Base-by-base conservation (phyloP, 495 filamentous ascomycete species). In the Aspergillus ostianus region DNA sequence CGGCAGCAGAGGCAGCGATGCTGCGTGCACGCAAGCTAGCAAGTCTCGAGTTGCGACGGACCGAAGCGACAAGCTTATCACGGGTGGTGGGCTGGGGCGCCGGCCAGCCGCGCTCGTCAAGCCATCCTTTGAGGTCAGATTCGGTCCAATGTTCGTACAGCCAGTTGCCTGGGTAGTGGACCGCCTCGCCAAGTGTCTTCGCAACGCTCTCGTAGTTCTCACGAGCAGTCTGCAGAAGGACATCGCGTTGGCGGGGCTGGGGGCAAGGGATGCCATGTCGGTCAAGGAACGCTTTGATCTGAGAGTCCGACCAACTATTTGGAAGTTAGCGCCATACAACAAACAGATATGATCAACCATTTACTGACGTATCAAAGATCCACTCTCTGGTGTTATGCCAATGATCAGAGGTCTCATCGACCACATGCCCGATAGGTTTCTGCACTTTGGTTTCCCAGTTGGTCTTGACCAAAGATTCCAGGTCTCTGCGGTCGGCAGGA, bases 161-260 rank as follows among this genome's bases (percentile, higher is more conserved):
- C 94, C 94, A 98, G 73, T 96, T 87, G n/a, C 94, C 94, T 45
- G 94, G 94, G 64, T 98, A 98, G 10, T 83, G 69, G 44, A 84
- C 77, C 1, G 90, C 88, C 73, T 97, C 89, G 61, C 90, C 90
- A 46, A 83, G 79, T 76, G 96, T 97, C 68, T 92, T 85, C 13
- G 94, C 92, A 47, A 89, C 71, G 4, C 82, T 78, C 60, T 97
- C 87, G 61, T 96, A 97, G 70, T 88, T 93, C 59, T 86, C 78
- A 56, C 94, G 92, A 51, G 85, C 84, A 61, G 90, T 82, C 65
- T 87, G 81, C 63, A 98, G 83, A 51, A 97, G 76, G 17, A 84
- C 83, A 68, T 97, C 94, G 57, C 91, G 90, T 65, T 87, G 90
- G 66, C 89, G 88, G 21, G 94, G 94, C 64, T 93, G 89, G 53